phyloP scores from a whole-genome alignment of 495 filamentous ascomycete genomes.

The Penicillium dipodomyicola region DNA sequence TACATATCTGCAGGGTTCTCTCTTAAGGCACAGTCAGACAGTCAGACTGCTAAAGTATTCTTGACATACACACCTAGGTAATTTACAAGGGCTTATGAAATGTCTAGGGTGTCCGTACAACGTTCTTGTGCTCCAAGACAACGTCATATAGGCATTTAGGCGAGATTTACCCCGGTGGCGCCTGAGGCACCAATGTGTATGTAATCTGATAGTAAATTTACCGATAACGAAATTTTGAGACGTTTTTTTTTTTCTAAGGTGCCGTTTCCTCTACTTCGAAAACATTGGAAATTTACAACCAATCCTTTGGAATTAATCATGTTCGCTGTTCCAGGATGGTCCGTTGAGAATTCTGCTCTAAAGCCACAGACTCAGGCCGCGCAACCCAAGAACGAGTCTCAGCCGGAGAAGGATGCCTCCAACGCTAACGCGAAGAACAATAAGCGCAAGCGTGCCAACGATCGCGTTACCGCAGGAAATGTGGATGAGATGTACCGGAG shows the following conservation, averaged over 20 bases:
- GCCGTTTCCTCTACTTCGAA: not conserved
- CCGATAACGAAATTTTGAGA: constrained; percentile 15
- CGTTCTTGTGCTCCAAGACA: not conserved
- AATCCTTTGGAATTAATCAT: constrained; percentile 46
- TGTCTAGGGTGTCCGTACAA: no score
- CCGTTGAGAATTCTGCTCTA: constrained; percentile 64
- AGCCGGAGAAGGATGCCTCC: constrained; percentile 28
- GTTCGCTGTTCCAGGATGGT: constrained; percentile 94
- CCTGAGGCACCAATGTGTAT: constrained; percentile 1
- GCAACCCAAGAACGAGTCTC: constrained; percentile 25
- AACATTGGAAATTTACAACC: not conserved
- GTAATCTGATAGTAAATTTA: constrained; percentile 4
- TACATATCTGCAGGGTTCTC: not conserved
- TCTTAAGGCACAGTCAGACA: not conserved
- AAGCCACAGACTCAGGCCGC: constrained; percentile 61
- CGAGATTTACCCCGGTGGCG: not conserved
- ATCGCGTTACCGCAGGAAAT: constrained; percentile 65
- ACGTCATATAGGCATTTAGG: not conserved
- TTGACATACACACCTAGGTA: no score
- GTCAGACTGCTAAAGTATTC: not conserved
- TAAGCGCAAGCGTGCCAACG: constrained; percentile 56
- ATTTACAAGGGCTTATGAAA: no score
- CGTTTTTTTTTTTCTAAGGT: not conserved
- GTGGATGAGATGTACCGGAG: constrained; percentile 73
- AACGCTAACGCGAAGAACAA: constrained; percentile 39